These are phyloP conservation scores for Neotropicomus parvogracilis DNA, from an alignment of 1,284 basidiomycete species.

Conservation along the genomic window DNA sequence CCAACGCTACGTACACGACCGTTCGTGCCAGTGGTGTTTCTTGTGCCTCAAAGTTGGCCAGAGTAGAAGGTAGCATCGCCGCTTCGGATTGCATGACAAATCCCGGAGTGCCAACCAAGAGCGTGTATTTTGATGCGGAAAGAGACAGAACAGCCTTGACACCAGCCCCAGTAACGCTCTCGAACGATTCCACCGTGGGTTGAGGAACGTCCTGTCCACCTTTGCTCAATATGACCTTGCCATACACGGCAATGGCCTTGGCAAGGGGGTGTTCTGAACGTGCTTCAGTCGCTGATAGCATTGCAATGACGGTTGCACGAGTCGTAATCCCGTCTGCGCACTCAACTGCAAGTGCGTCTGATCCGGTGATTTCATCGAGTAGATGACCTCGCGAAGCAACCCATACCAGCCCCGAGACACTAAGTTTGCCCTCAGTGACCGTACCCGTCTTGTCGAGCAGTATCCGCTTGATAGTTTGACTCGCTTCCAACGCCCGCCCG, in stretches of 20 bases:
- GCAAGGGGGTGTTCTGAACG: conserved; percentile 96
- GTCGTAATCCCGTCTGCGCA: conserved; percentile 60
- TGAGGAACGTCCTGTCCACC: conserved; percentile 36
- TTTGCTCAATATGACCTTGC: conserved; percentile 59
- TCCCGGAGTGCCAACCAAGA: conserved; percentile 73
- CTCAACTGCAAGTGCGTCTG: conserved; percentile 44
- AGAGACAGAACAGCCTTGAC: conserved; percentile 68
- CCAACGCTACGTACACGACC: conserved; percentile 78
- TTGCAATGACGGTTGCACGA: conserved; percentile 66
- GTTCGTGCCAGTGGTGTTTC: conserved; percentile 77
- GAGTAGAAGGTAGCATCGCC: conserved; percentile 51
- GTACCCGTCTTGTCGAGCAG: conserved; percentile 98
- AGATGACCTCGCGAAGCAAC: conserved; percentile 44
- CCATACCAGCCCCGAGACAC: conserved; percentile 77
- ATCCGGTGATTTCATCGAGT: conserved; percentile 32
- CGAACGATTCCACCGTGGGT: conserved; percentile 63
- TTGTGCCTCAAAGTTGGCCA: conserved; percentile 60
- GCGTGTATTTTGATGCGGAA: conserved; percentile 43
- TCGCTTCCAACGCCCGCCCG: conserved; percentile 90
- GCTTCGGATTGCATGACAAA: conserved; percentile 60
- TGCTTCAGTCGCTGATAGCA: conserved; percentile 85
- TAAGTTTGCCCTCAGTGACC: conserved; percentile 83
- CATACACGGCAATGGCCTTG: conserved; percentile 83
- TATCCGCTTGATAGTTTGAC: conserved; percentile 76
- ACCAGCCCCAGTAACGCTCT: conserved; percentile 87